Base-by-base conservation (phyloP, 192 early-diverging fungal genomes). In the Umbelopsis sp. region DNA sequence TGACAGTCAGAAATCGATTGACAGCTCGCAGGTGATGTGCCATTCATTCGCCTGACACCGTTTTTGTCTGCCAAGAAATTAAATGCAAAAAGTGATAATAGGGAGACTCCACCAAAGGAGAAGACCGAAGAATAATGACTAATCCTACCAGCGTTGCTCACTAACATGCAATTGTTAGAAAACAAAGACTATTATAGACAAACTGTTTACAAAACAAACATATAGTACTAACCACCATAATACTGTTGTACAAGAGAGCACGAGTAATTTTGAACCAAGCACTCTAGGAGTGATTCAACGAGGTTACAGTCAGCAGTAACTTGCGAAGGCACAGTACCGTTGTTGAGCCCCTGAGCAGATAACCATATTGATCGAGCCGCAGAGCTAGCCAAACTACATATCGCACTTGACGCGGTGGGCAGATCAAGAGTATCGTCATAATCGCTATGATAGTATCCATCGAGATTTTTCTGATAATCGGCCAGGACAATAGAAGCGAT, bases 401-500 rank as follows among this genome's bases (percentile, higher is more conserved):
- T 84, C 4, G 73, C 50, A 2, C 81, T 65, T 3, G 83, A 53
- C 47, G 86, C 73, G 24, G 65, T 50, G 3, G 72, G 71, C 45
- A 83, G 72, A 38, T 77, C 71, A 49, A 75, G 51, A 4, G 51
- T 74, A 70, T 92, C 89, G 71, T 93, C 91, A 43, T 85, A 86
- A 36, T 90, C 88, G 22, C 81, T 82, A 71, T 87, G 83, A 75
- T 88, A 91, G 72, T 80, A 91, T 50, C 87, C 89, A 53, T 20
- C 87, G 72, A 89, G 86, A 31, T 82, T 69, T 11, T 66, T 77
- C 65, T 85, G 81, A 73, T 83, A 95, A 45, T 88, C 90, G 5
- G 86, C 80, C 8, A 94, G 24, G 4, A 92, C 86, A 4, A 91
- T 84, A 0, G 90, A 82, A 1, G 90, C 87, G 22, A 95, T 90